phyloP scores from a whole-genome alignment of 2,329 filamentous ascomycete species.

The Epichloe typhina region DNA sequence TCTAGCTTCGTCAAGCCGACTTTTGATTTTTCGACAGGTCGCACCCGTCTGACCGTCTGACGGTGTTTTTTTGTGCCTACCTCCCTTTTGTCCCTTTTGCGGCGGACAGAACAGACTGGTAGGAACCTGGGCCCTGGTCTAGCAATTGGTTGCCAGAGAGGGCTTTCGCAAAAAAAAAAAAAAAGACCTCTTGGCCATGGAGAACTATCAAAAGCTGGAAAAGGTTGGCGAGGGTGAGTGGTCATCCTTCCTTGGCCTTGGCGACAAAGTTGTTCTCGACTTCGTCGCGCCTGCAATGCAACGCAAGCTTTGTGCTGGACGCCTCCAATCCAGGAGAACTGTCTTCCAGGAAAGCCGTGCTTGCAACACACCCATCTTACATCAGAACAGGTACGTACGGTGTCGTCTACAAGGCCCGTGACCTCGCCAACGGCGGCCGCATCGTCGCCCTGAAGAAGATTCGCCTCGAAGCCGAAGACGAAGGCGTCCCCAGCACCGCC shows the following conservation, averaged over 20 bases:
- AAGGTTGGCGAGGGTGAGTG: slow-evolving; percentile 84
- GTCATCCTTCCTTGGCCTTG: not conserved
- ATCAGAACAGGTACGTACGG: slow-evolving; percentile 70
- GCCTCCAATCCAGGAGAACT: not conserved
- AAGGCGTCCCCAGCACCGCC: slow-evolving; percentile 82
- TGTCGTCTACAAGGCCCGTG: slow-evolving; percentile 87
- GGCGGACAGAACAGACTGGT: not conserved
- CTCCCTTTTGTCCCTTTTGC: not conserved
- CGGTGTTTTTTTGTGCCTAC: not conserved
- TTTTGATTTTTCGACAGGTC: not conserved
- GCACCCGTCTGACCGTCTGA: not conserved
- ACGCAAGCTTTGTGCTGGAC: not conserved
- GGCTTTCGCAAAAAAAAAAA: not conserved
- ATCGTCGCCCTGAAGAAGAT: slow-evolving; percentile 95
- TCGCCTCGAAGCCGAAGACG: slow-evolving; percentile 85
- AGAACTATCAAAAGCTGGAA: slow-evolving; percentile 93
- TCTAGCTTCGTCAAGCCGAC: not conserved
- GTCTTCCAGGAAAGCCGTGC: not conserved
- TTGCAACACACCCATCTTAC: not conserved
- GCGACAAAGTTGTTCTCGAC: no score
- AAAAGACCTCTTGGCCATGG: slow-evolving; percentile 42
- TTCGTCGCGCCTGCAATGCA: not conserved
- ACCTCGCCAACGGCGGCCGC: slow-evolving; percentile 67
- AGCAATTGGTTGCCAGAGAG: not conserved
- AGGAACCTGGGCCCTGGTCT: not conserved